Conservation (phyloP, 768 basidiomycete species). For the Naganishia vaughanmartiniae region DNA sequence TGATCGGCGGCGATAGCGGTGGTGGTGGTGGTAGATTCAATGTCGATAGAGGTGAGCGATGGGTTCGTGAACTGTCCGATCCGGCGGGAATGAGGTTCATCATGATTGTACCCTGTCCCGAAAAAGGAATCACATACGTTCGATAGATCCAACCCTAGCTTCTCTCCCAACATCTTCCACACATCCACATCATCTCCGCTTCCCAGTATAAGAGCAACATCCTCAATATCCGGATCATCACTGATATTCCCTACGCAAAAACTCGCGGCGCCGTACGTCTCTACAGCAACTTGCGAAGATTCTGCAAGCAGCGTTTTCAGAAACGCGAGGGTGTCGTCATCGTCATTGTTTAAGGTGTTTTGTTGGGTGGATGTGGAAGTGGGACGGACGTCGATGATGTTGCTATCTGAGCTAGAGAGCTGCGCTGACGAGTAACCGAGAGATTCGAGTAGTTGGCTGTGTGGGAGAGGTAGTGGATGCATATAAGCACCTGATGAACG, state of each 20-base stretch:
- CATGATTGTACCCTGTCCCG: neutral
- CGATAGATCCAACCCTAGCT: constrained; percentile 4
- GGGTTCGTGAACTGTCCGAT: neutral
- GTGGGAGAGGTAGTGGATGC: neutral
- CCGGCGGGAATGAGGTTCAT: neutral
- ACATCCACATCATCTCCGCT: neutral
- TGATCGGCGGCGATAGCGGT: too few species aligned
- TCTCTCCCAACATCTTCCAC: neutral
- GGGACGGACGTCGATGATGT: constrained; percentile 1
- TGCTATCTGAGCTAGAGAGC: neutral
- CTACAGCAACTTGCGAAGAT: neutral
- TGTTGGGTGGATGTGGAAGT: neutral
- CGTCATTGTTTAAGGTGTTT: neutral
- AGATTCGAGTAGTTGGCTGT: constrained; percentile 2
- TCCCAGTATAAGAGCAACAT: neutral
- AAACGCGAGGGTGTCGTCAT: neutral
- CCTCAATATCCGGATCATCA: constrained; percentile 14
- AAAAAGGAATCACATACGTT: neutral
- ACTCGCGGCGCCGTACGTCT: constrained; percentile 10
- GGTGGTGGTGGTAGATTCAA: neutral
- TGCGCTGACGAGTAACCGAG: neutral
- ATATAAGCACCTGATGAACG: too few species aligned
- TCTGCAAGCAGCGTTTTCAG: neutral
- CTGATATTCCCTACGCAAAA: constrained; percentile 8
- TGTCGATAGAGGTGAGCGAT: too few species aligned